These are phyloP conservation scores for Hypsizygus marmoreus DNA, from an alignment of 768 basidiomycete species.

Conservation along the genomic window DNA sequence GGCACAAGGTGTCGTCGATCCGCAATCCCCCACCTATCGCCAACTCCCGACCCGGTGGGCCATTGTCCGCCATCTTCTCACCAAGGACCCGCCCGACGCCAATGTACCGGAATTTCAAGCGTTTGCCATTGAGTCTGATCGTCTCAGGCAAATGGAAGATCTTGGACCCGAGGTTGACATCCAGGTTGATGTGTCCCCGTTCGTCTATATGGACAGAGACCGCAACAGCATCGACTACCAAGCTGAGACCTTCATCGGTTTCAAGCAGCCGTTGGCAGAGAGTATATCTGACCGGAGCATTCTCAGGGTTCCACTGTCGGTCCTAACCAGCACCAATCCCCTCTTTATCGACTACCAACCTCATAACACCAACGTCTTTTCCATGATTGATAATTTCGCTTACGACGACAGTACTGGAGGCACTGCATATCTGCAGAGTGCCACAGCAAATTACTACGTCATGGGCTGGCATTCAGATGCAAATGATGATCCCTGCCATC, in stretches of 20 bases:
- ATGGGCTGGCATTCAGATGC: not conserved
- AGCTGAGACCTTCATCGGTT: slow-evolving; percentile 1
- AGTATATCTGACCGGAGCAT: not conserved
- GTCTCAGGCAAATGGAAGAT: not conserved
- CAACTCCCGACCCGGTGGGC: not conserved
- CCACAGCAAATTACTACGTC: not conserved
- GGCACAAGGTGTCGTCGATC: not conserved
- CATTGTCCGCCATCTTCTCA: not conserved
- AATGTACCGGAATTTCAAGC: not conserved
- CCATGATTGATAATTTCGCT: not conserved
- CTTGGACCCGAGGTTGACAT: not conserved
- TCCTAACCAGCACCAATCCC: not conserved
- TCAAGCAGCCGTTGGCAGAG: not conserved
- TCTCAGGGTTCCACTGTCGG: not conserved
- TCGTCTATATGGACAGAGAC: not conserved
- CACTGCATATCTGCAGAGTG: not conserved
- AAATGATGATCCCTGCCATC: not conserved
- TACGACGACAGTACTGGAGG: not conserved
- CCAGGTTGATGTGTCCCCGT: not conserved
- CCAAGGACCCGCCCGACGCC: not conserved
- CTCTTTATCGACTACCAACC: not conserved
- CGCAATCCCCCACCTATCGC: not conserved
- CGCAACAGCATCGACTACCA: not conserved
- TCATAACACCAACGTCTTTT: not conserved
- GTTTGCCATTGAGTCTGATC: not conserved